phyloP scores from a whole-genome alignment of 768 basidiomycete genomes.

The Tricholoma saponaceum region DNA sequence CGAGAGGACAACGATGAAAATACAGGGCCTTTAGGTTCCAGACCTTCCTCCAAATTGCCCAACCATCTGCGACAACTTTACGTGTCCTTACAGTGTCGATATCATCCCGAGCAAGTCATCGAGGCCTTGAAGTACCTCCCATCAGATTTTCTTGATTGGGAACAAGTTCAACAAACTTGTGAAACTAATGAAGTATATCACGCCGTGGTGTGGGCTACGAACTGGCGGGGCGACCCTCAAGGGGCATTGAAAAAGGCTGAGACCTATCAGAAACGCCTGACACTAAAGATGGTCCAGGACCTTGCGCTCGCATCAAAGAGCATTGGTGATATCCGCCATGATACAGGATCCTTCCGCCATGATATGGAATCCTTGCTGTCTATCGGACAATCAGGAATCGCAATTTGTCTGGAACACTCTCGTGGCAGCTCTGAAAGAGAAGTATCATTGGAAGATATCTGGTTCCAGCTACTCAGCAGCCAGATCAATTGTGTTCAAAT shows the following conservation, averaged over 20 bases:
- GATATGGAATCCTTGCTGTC: constrained; percentile 49
- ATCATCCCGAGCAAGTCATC: constrained; percentile 62
- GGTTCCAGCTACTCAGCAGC: constrained; percentile 81
- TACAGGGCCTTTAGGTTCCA: constrained; percentile 15
- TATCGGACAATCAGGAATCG: constrained; percentile 57
- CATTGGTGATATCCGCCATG: constrained; percentile 24
- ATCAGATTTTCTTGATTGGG: constrained; percentile 49
- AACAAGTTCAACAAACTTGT: constrained; percentile 55
- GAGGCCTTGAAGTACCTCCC: constrained; percentile 55
- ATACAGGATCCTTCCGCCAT: constrained; percentile 43
- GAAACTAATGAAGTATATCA: constrained; percentile 64
- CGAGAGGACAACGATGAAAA: constrained; percentile 38
- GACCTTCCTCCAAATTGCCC: constrained; percentile 45
- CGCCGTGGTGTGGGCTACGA: constrained; percentile 78
- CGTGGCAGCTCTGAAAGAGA: constrained; percentile 33
- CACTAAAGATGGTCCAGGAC: constrained; percentile 36
- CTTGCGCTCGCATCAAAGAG: constrained; percentile 9
- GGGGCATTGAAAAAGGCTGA: constrained; percentile 68
- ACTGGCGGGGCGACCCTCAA: constrained; percentile 57
- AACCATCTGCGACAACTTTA: constrained; percentile 53
- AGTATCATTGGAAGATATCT: constrained; percentile 72
- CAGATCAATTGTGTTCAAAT: constrained; percentile 79
- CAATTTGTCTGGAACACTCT: constrained; percentile 70
- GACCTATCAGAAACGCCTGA: constrained; percentile 48
- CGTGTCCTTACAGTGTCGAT: constrained; percentile 68